phyloP scores from a whole-genome alignment of 2,329 filamentous ascomycete species.

The Xylariaceae sp. region DNA sequence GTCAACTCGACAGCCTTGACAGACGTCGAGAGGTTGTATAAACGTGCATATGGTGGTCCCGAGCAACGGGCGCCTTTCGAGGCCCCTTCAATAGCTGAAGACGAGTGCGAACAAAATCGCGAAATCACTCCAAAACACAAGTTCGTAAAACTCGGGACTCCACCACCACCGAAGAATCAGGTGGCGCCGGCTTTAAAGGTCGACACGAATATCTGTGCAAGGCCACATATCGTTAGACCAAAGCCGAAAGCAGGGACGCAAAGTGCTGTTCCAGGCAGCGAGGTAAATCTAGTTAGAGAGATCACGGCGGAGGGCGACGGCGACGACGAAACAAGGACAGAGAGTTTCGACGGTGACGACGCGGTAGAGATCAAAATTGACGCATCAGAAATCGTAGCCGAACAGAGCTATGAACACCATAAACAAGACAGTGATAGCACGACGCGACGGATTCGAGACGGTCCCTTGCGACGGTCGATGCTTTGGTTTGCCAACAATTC shows the following conservation, averaged over 20 bases:
- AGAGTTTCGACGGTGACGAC: not conserved
- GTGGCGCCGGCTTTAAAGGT: conserved; percentile 28
- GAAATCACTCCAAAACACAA: conserved; percentile 16
- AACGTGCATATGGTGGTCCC: conserved; percentile 50
- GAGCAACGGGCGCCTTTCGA: conserved; percentile 46
- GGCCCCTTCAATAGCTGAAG: conserved; percentile 23
- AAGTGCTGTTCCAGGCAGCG: not conserved
- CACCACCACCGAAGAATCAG: conserved; percentile 20
- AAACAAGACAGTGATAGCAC: conserved; percentile 28
- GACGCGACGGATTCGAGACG: conserved; percentile 26
- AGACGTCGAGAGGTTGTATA: conserved; percentile 56
- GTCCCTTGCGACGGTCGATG: conserved; percentile 18
- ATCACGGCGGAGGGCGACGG: not conserved
- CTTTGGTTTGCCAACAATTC: conserved; percentile 18
- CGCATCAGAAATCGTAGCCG: conserved; percentile 17
- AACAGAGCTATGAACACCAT: conserved; percentile 37
- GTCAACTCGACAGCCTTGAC: conserved; percentile 46
- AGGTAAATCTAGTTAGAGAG: not conserved
- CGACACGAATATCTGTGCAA: conserved; percentile 28
- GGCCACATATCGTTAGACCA: conserved; percentile 23
- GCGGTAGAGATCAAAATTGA: conserved; percentile 26
- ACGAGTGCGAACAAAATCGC: conserved; percentile 24
- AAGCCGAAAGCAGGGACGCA: conserved; percentile 19
- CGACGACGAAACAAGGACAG: not conserved
- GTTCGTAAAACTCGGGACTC: conserved; percentile 18